Conservation (phyloP, 192 early-diverging fungal genomes). For the Coemansia sp. region DNA sequence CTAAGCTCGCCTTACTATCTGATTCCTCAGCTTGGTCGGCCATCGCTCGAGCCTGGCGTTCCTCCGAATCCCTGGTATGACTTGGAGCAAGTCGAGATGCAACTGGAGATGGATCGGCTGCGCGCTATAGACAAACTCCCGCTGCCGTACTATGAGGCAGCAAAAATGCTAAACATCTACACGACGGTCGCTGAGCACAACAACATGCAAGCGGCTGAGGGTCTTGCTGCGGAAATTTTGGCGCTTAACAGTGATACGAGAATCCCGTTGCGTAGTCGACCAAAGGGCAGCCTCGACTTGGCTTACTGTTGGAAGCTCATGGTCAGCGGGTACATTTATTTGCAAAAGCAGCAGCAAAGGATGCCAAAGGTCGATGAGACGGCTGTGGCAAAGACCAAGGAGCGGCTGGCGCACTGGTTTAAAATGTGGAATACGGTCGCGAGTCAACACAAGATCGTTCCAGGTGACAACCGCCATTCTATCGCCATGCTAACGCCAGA, state of each 20-base stretch:
- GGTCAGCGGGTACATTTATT: slow-evolving; percentile 34
- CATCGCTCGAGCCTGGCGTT: slow-evolving; percentile 3
- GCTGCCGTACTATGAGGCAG: slow-evolving; percentile 24
- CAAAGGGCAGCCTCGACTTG: slow-evolving; percentile 21
- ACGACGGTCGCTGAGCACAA: slow-evolving; percentile 45
- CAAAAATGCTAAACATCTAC: slow-evolving; percentile 43
- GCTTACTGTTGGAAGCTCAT: slow-evolving; percentile 38
- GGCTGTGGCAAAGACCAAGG: not conserved
- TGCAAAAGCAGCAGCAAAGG: slow-evolving; percentile 19
- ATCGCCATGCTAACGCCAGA: not conserved
- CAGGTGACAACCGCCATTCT: slow-evolving; percentile 5
- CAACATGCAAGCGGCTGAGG: slow-evolving; percentile 36
- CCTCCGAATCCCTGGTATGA: slow-evolving; percentile 27
- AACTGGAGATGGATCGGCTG: slow-evolving; percentile 48
- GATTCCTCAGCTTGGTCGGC: slow-evolving; percentile 16
- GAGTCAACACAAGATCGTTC: not conserved
- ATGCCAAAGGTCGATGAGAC: not conserved
- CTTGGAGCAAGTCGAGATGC: slow-evolving; percentile 37
- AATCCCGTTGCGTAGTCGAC: slow-evolving; percentile 22
- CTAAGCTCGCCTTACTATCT: slow-evolving; percentile 40
- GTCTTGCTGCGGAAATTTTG: slow-evolving; percentile 33
- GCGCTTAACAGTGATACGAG: slow-evolving; percentile 24
- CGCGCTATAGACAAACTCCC: slow-evolving; percentile 53
- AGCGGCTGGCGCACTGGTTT: slow-evolving; percentile 37
- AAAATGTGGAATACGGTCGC: slow-evolving; percentile 23